These are phyloP conservation scores for Sisymbrium irio DNA, from an alignment of 345 rosid genomes.

Conservation along the genomic window DNA sequence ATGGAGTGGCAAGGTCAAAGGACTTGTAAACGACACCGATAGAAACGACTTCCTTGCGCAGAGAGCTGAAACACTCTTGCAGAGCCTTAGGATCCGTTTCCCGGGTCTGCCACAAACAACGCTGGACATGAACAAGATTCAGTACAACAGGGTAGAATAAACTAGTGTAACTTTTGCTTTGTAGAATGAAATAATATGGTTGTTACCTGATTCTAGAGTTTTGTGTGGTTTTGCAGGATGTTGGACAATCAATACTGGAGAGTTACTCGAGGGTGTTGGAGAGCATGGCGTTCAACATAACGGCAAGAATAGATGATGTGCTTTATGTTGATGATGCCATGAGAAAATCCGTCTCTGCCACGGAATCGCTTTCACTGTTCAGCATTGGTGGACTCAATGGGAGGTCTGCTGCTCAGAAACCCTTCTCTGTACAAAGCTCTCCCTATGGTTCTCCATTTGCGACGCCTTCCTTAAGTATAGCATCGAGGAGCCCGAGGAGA, in stretches of 20 bases:
- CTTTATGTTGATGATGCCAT: conserved; percentile 80
- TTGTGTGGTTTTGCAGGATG: conserved; percentile 59
- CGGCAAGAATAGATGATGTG: conserved; percentile 97
- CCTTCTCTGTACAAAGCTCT: conserved; percentile 61
- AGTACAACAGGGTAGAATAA: conserved; percentile 64
- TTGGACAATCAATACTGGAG: conserved; percentile 93
- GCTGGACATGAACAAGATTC: conserved; percentile 95
- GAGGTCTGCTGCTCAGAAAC: conserved; percentile 49
- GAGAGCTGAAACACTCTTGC: conserved; percentile 74
- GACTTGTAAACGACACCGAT: conserved; percentile 58
- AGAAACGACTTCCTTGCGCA: conserved; percentile 61
- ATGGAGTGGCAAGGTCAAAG: conserved; percentile 96
- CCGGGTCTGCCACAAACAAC: conserved; percentile 95
- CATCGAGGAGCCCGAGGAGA: conserved; percentile 61
- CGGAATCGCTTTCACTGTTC: conserved; percentile 66
- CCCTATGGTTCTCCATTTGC: conserved; percentile 72
- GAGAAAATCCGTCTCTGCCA: conserved; percentile 51
- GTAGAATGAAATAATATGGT: not conserved
- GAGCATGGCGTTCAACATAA: conserved; percentile 96
- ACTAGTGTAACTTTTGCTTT: not conserved
- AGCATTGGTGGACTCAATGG: conserved; percentile 54
- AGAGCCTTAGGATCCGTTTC: conserved; percentile 71
- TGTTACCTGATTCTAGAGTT: not conserved
- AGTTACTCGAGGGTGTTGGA: conserved; percentile 99
- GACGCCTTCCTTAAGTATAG: conserved; percentile 62